These are phyloP conservation scores for Cyclotella cryptica DNA, from an alignment of 108 stramenopile species.

Conservation along the genomic window DNA sequence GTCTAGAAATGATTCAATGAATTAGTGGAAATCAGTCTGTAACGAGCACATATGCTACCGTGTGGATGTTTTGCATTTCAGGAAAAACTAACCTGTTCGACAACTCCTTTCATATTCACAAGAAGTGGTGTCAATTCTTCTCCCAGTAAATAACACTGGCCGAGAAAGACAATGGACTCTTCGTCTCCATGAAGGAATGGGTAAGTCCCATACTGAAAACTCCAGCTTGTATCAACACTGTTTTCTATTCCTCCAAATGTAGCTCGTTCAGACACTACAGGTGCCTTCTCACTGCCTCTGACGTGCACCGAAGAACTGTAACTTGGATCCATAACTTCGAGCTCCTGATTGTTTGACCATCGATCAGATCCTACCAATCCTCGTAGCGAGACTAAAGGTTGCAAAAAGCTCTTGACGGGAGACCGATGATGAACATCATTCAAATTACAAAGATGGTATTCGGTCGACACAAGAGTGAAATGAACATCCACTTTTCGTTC, in stretches of 20 bases:
- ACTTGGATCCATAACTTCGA: slow-evolving; percentile 42
- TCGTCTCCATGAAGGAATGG: slow-evolving; percentile 67
- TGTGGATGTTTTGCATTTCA: neutral
- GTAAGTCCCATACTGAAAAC: slow-evolving; percentile 75
- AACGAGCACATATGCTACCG: neutral
- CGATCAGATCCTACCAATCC: slow-evolving; percentile 37
- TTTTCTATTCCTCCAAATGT: slow-evolving; percentile 57
- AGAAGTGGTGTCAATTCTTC: slow-evolving; percentile 76
- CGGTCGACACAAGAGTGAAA: slow-evolving; percentile 73
- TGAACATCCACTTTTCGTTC: slow-evolving; percentile 71
- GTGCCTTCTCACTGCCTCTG: slow-evolving; percentile 25
- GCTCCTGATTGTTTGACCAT: slow-evolving; percentile 37
- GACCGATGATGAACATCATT: slow-evolving; percentile 80
- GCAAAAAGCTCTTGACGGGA: slow-evolving; percentile 55
- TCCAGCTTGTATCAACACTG: slow-evolving; percentile 72
- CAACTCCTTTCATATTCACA: slow-evolving; percentile 79
- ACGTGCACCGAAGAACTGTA: slow-evolving; percentile 47
- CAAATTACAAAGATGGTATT: slow-evolving; percentile 80
- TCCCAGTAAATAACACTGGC: slow-evolving; percentile 75
- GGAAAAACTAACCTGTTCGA: slow-evolving; percentile 62
- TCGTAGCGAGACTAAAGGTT: slow-evolving; percentile 36
- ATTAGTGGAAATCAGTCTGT: neutral
- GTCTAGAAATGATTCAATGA: slow-evolving; percentile 27
- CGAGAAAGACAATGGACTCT: slow-evolving; percentile 67
- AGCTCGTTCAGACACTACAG: slow-evolving; percentile 3